Base-by-base conservation (phyloP, 2,329 filamentous ascomycete genomes). In the Alternaria tenuissima region DNA sequence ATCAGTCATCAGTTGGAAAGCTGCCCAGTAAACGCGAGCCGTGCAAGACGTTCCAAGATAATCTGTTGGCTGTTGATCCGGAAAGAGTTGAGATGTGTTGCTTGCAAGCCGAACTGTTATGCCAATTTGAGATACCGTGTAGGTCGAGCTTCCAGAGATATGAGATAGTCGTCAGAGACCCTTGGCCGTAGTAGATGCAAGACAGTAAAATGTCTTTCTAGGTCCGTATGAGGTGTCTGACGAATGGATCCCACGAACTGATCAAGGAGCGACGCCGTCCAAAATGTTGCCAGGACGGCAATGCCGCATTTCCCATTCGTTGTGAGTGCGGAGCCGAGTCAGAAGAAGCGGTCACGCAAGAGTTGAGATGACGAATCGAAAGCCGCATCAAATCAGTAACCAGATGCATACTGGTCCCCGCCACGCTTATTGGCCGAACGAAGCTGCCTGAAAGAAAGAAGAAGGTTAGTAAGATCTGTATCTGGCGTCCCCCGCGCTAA, bases 401-500 rank as follows among this genome's bases (percentile, higher is more conserved):
- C 78, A 75, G 80, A 78, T 71, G 76, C 76, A 72, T 80, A 80
- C 75, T 83, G 80, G 73, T 82, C 81, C 71, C 70, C 74, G 71
- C 81, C 81, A 77, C 81, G 81, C 78, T 83, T 83, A 69, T 83
- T 83, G 69, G 81, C 81, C 62, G 81, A 83, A 76, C 82, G 81
- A 76, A 83, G 80, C 80, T 83, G 81, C 82, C 82, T 84, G 78
- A 75, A 71, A 68, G 66, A 69, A 67, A 67, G 74, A 76, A 69
- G 75, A 66, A 77, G 70, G 75, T 83, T 80, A 83, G 81, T 79
- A 78, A 78, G 76, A 72, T 81, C 76, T 79, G 74, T 70, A 81
- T 84, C 83, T 85, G 68, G 67, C 70, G 72, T 71, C 91, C 88
- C 84, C 81, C 83, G 85, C 86, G 88, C 87, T 87, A 86, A 92